These are phyloP conservation scores for Hypoxylon lenormandii DNA, from an alignment of 495 filamentous ascomycete species.

Conservation along the genomic window DNA sequence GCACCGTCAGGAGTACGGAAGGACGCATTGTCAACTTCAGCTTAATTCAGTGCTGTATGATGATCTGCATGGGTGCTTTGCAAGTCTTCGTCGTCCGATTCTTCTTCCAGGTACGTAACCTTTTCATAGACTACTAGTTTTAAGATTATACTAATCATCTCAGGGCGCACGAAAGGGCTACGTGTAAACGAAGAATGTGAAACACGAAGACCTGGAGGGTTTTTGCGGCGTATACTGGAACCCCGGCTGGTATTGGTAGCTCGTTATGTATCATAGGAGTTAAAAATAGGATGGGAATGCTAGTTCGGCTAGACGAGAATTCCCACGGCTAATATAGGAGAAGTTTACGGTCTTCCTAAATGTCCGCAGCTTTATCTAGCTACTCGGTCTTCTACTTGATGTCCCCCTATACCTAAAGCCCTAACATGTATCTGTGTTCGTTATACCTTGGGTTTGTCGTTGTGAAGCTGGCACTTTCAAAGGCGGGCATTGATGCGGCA, in stretches of 20 bases:
- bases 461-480: too few relatives aligned
- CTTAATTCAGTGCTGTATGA: slow-evolving; percentile 88
- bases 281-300: slow-evolving; percentile 35
- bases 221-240: slow-evolving; percentile 46
- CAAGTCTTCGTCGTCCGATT: slow-evolving; percentile 98
- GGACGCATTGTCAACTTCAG: slow-evolving; percentile 96
- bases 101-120: slow-evolving; percentile 86
- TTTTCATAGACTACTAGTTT: not conserved
- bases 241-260: slow-evolving; percentile 32
- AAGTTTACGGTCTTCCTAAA: slow-evolving; percentile 3
- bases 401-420: too few relatives aligned
- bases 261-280: slow-evolving; percentile 44
- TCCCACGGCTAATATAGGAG: slow-evolving; percentile 19
- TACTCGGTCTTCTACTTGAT: too few relatives aligned
- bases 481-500: not conserved
- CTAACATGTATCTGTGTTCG: too few relatives aligned
- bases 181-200: slow-evolving; percentile 57
- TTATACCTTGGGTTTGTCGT: too few relatives aligned
- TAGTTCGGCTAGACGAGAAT: slow-evolving; percentile 20
- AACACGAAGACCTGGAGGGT: slow-evolving; percentile 33
- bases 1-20: slow-evolving; percentile 96
- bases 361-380: not conserved
- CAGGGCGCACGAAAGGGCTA: slow-evolving; percentile 71
- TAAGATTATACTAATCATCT: slow-evolving; percentile 30
- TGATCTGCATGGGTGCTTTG: slow-evolving; percentile 94